phyloP scores from a whole-genome alignment of 2,329 filamentous ascomycete genomes.

The Aspergillus amoenus region DNA sequence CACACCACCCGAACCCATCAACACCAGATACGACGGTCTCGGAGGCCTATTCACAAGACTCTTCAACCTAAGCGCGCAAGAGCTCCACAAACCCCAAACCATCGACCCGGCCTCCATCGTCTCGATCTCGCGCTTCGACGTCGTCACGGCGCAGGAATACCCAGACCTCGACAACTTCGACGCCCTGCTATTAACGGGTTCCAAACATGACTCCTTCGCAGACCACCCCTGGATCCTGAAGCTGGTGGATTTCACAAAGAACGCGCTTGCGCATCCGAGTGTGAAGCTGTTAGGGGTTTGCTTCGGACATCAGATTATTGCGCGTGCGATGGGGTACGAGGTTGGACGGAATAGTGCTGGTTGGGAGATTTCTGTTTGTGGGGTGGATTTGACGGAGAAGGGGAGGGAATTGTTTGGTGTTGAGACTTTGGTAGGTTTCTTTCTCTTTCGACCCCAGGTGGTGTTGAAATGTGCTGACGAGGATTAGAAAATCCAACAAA shows the following conservation, averaged over 20 bases:
- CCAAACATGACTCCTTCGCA: conserved; percentile 70
- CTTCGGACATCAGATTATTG: conserved; percentile 86
- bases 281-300: conserved; percentile 77
- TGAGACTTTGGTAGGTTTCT: conserved; percentile 56
- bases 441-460: background rate
- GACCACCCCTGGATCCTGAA: conserved; percentile 72
- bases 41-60: conserved; percentile 67
- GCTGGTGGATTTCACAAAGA: conserved; percentile 66
- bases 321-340: conserved; percentile 65
- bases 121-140: conserved; percentile 65
- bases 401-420: conserved; percentile 71
- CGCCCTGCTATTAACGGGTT: conserved; percentile 77
- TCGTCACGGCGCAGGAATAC: conserved; percentile 68
- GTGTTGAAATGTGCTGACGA: background rate
- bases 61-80: conserved; percentile 54
- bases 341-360: conserved; percentile 67
- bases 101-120: conserved; percentile 46
- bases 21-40: conserved; percentile 69
- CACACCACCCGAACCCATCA: conserved; percentile 65
- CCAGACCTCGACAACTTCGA: conserved; percentile 73
- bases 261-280: conserved; percentile 59
- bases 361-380: conserved; percentile 79
- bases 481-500: conserved; percentile 64
- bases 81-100: conserved; percentile 37
- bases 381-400: conserved; percentile 65